Conservation (phyloP, 495 filamentous ascomycete genomes). For the Sphaerosporella brunnea region DNA sequence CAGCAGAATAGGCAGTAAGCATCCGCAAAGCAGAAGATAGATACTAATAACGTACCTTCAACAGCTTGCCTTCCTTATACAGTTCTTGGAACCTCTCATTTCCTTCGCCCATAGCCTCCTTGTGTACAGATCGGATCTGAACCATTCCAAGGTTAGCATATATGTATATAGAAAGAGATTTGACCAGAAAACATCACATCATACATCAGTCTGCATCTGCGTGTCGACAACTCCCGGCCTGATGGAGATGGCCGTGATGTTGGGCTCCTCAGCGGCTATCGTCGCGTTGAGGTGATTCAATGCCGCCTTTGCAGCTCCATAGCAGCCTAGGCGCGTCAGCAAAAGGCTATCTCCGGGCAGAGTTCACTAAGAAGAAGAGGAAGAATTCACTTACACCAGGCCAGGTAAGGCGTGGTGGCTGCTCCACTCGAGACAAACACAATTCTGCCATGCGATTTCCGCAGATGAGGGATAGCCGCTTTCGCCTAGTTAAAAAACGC, state of each 20-base stretch:
- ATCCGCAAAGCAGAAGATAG: too few species aligned
- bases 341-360: conserved; percentile 19
- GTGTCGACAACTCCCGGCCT: conserved; percentile 49
- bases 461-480: conserved; percentile 54
- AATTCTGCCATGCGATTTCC: conserved; percentile 48
- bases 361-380: too few species aligned
- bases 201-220: neutral
- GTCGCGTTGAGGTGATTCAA: conserved; percentile 64
- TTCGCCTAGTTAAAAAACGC: conserved; percentile 37
- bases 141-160: too few species aligned
- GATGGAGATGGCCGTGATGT: conserved; percentile 51
- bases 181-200: neutral
- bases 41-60: too few species aligned
- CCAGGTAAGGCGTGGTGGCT: conserved; percentile 44
- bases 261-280: conserved; percentile 60
- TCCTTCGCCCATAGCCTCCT: conserved; percentile 44
- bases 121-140: conserved; percentile 56
- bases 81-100: conserved; percentile 49
- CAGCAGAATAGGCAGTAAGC: too few species aligned
- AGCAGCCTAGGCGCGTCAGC: conserved; percentile 30
- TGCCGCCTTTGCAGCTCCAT: conserved; percentile 76
- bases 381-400: too few species aligned
- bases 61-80: conserved; percentile 46
- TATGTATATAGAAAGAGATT: conserved; percentile 53
- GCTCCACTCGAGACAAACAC: conserved; percentile 66